Conservation (phyloP, 345 rosid species). For the Citrus hindsii region DNA sequence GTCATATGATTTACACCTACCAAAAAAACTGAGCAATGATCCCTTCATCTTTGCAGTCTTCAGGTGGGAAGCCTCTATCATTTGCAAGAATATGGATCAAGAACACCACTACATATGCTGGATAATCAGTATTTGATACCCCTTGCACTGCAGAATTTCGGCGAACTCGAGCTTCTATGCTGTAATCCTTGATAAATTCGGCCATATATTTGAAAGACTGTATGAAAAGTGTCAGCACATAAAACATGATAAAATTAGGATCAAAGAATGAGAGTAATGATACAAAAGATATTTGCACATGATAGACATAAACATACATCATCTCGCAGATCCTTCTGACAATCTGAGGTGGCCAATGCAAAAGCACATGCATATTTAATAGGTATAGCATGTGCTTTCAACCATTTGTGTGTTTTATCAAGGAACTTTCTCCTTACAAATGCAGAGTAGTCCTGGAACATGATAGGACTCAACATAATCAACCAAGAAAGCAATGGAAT, state of each 20-base stretch:
- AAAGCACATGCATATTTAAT: slow-evolving; percentile 83
- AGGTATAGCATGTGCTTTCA: slow-evolving; percentile 63
- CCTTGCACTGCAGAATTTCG: slow-evolving; percentile 41
- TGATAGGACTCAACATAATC: slow-evolving; percentile 2
- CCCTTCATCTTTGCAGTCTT: slow-evolving; percentile 66
- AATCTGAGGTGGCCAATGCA: slow-evolving; percentile 53
- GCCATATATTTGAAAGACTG: slow-evolving; percentile 68
- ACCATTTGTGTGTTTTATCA: slow-evolving; percentile 56
- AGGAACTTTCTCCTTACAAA: slow-evolving; percentile 55
- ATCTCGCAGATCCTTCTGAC: slow-evolving; percentile 55
- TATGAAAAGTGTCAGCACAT: slow-evolving; percentile 22
- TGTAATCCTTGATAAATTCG: slow-evolving; percentile 60
- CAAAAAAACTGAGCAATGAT: slow-evolving; percentile 59
- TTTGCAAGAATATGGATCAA: slow-evolving; percentile 87
- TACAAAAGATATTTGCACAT: not conserved
- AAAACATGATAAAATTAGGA: slow-evolving; percentile 9
- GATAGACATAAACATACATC: slow-evolving; percentile 43
- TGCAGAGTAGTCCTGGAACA: slow-evolving; percentile 60
- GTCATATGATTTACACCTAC: slow-evolving; percentile 29
- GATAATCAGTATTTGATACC: slow-evolving; percentile 51
- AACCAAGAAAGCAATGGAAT: not conserved
- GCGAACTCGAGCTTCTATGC: slow-evolving; percentile 43
- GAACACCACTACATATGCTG: slow-evolving; percentile 70
- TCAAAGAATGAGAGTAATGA: not conserved
- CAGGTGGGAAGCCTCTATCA: slow-evolving; percentile 60